A percentile compares a stretch with the other conserved stretches of the same genome.
These are phyloP conservation scores for Pleurotus pulmonarius DNA, from an alignment of 768 basidiomycete species.

Conservation along the genomic window DNA sequence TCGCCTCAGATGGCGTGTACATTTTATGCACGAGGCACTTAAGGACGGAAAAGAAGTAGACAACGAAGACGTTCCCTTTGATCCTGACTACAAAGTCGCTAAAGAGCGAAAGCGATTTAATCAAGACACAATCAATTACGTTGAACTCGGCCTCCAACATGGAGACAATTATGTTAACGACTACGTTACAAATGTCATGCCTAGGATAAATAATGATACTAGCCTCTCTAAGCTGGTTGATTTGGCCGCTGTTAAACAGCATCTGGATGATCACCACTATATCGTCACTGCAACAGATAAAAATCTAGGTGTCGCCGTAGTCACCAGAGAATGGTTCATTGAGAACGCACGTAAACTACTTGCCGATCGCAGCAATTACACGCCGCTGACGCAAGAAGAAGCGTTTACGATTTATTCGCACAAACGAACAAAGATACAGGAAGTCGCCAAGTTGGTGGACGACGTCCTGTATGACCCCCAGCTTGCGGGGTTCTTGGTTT, in stretches of 20 bases:
- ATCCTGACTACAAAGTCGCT: constrained; percentile 20
- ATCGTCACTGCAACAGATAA: constrained; percentile 22
- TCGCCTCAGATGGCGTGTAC: constrained; percentile 13
- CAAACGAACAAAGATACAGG: constrained; percentile 5
- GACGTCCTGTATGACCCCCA: neutral
- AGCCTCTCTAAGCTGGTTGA: constrained; percentile 6
- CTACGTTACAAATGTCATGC: neutral
- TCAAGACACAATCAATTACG: constrained; percentile 13
- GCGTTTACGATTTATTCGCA: neutral
- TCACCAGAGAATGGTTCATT: constrained; percentile 18
- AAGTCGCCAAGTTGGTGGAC: neutral
- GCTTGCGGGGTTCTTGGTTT: no score
- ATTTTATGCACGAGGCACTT: neutral
- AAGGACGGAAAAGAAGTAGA: neutral
- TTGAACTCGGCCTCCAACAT: constrained; percentile 12
- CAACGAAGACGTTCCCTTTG: constrained; percentile 7
- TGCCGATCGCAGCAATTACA: constrained; percentile 8
- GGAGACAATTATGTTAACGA: constrained; percentile 13
- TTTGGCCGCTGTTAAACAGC: constrained; percentile 9
- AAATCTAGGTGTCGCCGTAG: constrained; percentile 20
- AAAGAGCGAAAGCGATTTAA: neutral
- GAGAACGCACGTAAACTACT: constrained; percentile 13
- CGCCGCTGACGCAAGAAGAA: neutral
- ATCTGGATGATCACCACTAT: constrained; percentile 16
- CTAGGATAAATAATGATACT: neutral